Evolutionary conservation across 2,329 filamentous ascomycete species (phyloP).

Genomic region (Penicillium corylophilum): DNA sequence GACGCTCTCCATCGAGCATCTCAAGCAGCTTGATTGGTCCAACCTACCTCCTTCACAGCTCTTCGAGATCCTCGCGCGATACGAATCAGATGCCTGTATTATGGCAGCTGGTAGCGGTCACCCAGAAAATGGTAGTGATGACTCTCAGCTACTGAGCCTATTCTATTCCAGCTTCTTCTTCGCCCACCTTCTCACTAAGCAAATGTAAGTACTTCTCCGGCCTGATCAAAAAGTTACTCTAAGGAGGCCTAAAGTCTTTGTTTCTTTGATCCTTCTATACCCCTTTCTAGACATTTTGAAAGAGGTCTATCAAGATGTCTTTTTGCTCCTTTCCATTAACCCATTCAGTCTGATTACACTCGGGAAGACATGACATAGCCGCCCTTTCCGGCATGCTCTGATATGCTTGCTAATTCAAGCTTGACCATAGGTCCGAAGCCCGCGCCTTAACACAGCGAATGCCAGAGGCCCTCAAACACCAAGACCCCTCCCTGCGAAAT

Average conservation of each 20-base stretch:
- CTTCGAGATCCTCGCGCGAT: slow-evolving; percentile 34
- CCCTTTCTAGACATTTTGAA: no score
- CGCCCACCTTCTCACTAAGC: slow-evolving; percentile 39
- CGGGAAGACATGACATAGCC: no score
- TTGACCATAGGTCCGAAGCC: slow-evolving; percentile 36
- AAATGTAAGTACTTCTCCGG: slow-evolving; percentile 35
- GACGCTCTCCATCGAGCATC: slow-evolving; percentile 31
- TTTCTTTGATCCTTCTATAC: no score
- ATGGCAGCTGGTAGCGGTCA: slow-evolving; percentile 22
- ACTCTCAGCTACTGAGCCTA: slow-evolving; percentile 32
- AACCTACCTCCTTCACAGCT: slow-evolving; percentile 34
- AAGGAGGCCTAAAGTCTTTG: no score
- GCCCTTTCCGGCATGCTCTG: no score
- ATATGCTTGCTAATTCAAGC: background rate
- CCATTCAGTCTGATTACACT: no score
- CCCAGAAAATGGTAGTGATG: slow-evolving; percentile 13
- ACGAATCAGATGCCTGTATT: slow-evolving; percentile 37
- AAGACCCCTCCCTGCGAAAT: slow-evolving; percentile 35
- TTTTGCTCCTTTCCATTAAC: no score
- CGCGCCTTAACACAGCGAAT: slow-evolving; percentile 40
- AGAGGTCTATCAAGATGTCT: no score
- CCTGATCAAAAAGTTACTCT: no score
- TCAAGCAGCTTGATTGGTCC: slow-evolving; percentile 30
- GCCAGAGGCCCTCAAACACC: slow-evolving; percentile 29
- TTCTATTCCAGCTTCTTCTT: slow-evolving; percentile 44